These are phyloP conservation scores for Lyophyllum decastes DNA, from an alignment of 768 basidiomycete species.

Conservation along the genomic window DNA sequence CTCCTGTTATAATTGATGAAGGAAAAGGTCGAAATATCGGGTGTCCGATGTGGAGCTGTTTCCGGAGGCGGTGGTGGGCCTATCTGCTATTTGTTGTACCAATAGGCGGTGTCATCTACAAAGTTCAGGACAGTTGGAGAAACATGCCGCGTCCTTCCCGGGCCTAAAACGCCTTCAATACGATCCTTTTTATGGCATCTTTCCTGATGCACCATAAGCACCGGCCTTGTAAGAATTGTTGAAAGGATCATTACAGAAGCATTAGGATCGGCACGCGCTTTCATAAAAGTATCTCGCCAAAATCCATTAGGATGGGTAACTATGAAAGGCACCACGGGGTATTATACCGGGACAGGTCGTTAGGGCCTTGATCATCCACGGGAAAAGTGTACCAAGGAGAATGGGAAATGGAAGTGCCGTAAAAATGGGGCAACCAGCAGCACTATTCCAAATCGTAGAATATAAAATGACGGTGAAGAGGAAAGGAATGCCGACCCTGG, in stretches of 20 bases:
- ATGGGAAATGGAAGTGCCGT: slow-evolving; percentile 7
- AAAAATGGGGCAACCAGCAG: slow-evolving; percentile 28
- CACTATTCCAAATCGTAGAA: slow-evolving; percentile 14
- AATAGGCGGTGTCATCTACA: slow-evolving; percentile 26
- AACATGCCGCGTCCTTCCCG: slow-evolving; percentile 2
- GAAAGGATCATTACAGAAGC: too few species aligned
- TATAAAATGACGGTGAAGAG: slow-evolving; percentile 13
- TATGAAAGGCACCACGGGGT: slow-evolving; percentile 8
- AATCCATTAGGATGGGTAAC: slow-evolving; percentile 6
- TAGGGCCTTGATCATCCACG: not conserved
- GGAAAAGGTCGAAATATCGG: not conserved
- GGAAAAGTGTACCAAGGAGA: slow-evolving; percentile 1
- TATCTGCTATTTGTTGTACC: slow-evolving; percentile 32
- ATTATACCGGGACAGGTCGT: slow-evolving; percentile 14
- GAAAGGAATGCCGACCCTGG: slow-evolving; percentile 18
- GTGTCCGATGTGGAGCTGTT: slow-evolving; percentile 8
- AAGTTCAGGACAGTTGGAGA: slow-evolving; percentile 19
- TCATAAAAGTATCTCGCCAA: not conserved
- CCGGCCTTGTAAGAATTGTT: too few species aligned
- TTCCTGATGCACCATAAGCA: not conserved
- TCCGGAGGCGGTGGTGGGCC: slow-evolving; percentile 38
- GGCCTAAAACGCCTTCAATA: slow-evolving; percentile 7
- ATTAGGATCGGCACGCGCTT: too few species aligned
- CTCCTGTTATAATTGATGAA: not conserved
- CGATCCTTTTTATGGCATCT: not conserved